phyloP scores from a whole-genome alignment of 495 filamentous ascomycete genomes.

The Xylaria telfairii region DNA sequence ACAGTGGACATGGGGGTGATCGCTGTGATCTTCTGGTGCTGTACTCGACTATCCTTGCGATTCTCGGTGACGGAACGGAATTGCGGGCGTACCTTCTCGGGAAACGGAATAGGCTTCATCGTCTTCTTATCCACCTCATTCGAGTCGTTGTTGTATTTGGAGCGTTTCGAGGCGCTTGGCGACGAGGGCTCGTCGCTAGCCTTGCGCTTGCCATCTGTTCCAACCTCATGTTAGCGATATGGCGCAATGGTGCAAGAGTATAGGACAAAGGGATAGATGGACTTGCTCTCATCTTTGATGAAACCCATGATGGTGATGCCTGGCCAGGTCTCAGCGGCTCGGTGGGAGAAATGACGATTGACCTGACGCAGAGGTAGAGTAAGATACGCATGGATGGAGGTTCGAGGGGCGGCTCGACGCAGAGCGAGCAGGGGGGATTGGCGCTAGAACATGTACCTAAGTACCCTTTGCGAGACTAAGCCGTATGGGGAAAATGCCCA shows the following conservation, averaged over 20 bases:
- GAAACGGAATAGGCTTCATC: slow-evolving; percentile 71
- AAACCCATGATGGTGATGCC: slow-evolving; percentile 44
- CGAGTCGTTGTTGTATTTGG: slow-evolving; percentile 63
- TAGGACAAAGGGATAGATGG: background rate
- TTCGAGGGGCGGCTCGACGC: background rate
- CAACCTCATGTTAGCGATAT: slow-evolving; percentile 21
- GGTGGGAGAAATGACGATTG: slow-evolving; percentile 14
- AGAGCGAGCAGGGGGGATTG: background rate
- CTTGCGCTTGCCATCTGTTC: slow-evolving; percentile 74
- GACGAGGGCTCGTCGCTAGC: slow-evolving; percentile 72
- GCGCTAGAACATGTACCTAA: background rate
- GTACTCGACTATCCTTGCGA: background rate
- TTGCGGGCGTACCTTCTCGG: slow-evolving; percentile 69
- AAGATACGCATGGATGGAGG: slow-evolving; percentile 7
- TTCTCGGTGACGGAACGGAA: background rate
- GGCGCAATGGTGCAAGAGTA: background rate
- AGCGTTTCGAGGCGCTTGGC: slow-evolving; percentile 66
- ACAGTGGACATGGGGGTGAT: background rate
- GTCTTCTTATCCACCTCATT: slow-evolving; percentile 60
- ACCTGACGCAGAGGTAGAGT: too few relatives aligned
- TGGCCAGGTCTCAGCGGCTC: background rate
- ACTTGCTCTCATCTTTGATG: slow-evolving; percentile 56
- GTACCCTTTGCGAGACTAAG: background rate
- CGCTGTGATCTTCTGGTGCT: background rate
- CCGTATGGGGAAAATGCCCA: slow-evolving; percentile 4